Conservation (phyloP, 495 filamentous ascomycete species). For the Tuber borchii region DNA sequence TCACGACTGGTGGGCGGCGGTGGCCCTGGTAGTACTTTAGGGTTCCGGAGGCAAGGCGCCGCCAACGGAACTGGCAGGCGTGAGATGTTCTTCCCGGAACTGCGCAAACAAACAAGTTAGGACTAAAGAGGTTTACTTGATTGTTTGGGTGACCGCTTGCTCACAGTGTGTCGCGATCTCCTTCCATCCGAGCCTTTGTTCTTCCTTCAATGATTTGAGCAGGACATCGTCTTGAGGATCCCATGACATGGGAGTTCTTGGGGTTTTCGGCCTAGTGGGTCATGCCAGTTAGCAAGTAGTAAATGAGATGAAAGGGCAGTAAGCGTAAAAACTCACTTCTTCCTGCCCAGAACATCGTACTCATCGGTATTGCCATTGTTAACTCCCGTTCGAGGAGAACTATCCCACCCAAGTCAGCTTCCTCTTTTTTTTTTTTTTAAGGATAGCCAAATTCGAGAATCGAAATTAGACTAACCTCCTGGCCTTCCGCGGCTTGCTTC, state of each 20-base stretch:
- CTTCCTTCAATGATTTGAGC: conserved; percentile 42
- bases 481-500: conserved; percentile 31
- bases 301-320: background rate
- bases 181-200: conserved; percentile 42
- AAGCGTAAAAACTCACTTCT: conserved; percentile 32
- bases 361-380: conserved; percentile 31
- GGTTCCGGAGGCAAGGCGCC: conserved; percentile 41
- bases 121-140: conserved; percentile 19
- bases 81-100: conserved; percentile 41
- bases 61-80: conserved; percentile 42
- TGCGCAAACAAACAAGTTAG: conserved; percentile 16
- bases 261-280: conserved; percentile 38
- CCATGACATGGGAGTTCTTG: conserved; percentile 43
- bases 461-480: conserved; percentile 41
- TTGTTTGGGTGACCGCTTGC: conserved; percentile 3
- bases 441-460: conserved; percentile 17
- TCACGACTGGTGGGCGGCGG: conserved; percentile 41
- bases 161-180: conserved; percentile 43
- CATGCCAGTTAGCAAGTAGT: conserved; percentile 17
- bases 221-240: conserved; percentile 41
- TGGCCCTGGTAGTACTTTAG: conserved; percentile 43
- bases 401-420: conserved; percentile 33
- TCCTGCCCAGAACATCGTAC: conserved; percentile 42
- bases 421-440: conserved; percentile 26
- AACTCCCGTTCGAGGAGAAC: conserved; percentile 36